These are phyloP conservation scores for Pseudonitzschia multiseries DNA, from an alignment of 108 stramenopile species.

Conservation along the genomic window DNA sequence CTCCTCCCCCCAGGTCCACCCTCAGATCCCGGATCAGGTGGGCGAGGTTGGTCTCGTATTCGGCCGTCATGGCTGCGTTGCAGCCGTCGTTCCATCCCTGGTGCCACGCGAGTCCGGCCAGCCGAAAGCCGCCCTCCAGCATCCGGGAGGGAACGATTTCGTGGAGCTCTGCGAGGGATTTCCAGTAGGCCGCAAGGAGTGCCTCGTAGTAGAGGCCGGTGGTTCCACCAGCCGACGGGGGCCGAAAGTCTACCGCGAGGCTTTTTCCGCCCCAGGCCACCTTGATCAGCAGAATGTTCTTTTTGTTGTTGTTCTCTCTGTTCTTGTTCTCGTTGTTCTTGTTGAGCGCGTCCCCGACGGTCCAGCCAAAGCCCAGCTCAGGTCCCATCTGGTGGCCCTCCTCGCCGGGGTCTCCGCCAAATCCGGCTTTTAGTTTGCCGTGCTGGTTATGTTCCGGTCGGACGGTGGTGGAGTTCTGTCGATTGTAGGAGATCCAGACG, in stretches of 20 bases:
- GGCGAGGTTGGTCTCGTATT: constrained; percentile 41
- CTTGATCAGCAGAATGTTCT: constrained; percentile 39
- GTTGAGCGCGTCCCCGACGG: constrained; percentile 19
- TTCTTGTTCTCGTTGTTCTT: no score
- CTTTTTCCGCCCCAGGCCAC: constrained; percentile 43
- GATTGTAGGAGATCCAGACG: constrained; percentile 28
- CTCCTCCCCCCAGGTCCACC: constrained; percentile 23
- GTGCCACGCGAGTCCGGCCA: constrained; percentile 50
- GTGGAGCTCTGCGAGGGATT: constrained; percentile 16
- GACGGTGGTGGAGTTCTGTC: not conserved
- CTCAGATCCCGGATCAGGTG: constrained; percentile 47
- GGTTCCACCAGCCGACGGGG: constrained; percentile 32
- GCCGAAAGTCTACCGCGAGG: constrained; percentile 42
- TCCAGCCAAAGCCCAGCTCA: constrained; percentile 40
- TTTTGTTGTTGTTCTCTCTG: no score
- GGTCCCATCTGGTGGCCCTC: constrained; percentile 30
- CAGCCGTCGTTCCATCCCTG: constrained; percentile 55
- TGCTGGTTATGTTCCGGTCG: not conserved
- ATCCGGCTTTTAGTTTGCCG: constrained; percentile 12
- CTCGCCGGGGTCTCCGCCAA: constrained; percentile 13
- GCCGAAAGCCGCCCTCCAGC: constrained; percentile 15
- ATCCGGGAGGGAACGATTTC: constrained; percentile 15
- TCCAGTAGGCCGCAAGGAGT: constrained; percentile 7
- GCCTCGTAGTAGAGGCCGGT: constrained; percentile 21
- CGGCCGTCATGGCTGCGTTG: constrained; percentile 18